These are phyloP conservation scores for Neonectria punicea DNA, from an alignment of 2,329 filamentous ascomycete genomes.

Conservation along the genomic window DNA sequence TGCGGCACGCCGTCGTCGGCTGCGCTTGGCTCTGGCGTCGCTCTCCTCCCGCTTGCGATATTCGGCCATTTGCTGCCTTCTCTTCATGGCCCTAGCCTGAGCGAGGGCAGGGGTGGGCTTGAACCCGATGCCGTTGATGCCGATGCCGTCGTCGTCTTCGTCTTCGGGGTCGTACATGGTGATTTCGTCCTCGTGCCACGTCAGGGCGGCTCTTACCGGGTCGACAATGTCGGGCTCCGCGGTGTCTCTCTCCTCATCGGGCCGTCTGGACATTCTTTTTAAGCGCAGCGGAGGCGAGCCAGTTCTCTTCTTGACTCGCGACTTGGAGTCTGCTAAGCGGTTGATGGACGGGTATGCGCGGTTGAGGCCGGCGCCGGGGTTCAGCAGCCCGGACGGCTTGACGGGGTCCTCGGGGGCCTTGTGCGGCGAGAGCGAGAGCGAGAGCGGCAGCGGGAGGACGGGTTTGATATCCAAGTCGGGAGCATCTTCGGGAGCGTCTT, in stretches of 20 bases:
- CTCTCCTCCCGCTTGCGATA: constrained; percentile 70
- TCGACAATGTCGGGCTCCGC: constrained; percentile 57
- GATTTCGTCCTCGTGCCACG: constrained; percentile 76
- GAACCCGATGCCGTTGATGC: constrained; percentile 75
- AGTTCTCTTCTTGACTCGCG: constrained; percentile 48
- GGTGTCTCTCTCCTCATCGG: constrained; percentile 42
- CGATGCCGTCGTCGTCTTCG: constrained; percentile 73
- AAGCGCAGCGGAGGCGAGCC: constrained; percentile 53
- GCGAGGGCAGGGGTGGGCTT: constrained; percentile 71
- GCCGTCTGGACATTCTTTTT: constrained; percentile 35
- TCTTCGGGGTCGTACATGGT: constrained; percentile 73
- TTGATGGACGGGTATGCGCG: constrained; percentile 53
- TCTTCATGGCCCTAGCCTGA: constrained; percentile 65
- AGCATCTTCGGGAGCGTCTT: constrained; percentile 6
- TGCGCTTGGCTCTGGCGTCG: constrained; percentile 68
- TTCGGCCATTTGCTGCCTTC: constrained; percentile 69
- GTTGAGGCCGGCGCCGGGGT: constrained; percentile 37
- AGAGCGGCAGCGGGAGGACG: constrained; percentile 13
- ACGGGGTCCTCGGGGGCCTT: constrained; percentile 14
- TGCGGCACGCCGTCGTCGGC: constrained; percentile 58
- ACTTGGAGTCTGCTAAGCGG: constrained; percentile 52
- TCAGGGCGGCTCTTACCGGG: constrained; percentile 67
- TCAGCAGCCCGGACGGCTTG: constrained; percentile 23
- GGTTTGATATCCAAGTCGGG: constrained; percentile 24
- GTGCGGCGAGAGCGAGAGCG: constrained; percentile 1